Conservation (phyloP, 2,329 filamentous ascomycete species). For the Sporothrix luriei region DNA sequence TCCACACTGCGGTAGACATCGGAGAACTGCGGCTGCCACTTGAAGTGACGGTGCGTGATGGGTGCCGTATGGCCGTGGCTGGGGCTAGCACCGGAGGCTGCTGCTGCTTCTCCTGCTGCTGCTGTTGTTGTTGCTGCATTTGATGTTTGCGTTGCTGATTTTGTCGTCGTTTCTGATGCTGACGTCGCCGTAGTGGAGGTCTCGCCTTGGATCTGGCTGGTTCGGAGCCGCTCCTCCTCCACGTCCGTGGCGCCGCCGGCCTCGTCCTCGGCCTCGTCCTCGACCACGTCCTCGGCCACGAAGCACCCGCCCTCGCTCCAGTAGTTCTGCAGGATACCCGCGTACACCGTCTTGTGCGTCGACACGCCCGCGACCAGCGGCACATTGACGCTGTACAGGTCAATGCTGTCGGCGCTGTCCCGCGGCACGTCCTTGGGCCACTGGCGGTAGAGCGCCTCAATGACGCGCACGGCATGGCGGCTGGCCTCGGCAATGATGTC, state of each 20-base stretch:
- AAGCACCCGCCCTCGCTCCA: constrained; percentile 88
- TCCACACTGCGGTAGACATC: constrained; percentile 90
- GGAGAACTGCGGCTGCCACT: constrained; percentile 85
- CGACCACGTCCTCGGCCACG: constrained; percentile 69
- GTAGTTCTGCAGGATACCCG: constrained; percentile 84
- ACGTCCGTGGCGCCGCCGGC: constrained; percentile 49
- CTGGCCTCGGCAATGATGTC: constrained; percentile 77
- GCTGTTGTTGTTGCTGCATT: constrained; percentile 30
- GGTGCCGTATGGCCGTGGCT: constrained; percentile 17
- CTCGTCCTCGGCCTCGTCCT: background rate
- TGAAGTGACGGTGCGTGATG: constrained; percentile 76
- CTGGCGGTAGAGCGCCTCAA: constrained; percentile 75
- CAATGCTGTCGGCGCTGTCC: constrained; percentile 53
- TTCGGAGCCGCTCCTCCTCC: constrained; percentile 73
- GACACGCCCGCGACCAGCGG: constrained; percentile 79
- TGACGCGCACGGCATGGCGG: constrained; percentile 70
- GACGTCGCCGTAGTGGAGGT: constrained; percentile 31
- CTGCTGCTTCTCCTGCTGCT: background rate
- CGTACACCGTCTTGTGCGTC: constrained; percentile 73
- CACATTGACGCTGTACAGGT: constrained; percentile 91
- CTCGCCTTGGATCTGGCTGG: constrained; percentile 57
- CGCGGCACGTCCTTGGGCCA: constrained; percentile 62
- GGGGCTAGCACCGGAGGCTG: constrained; percentile 37
- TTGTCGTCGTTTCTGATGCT: constrained; percentile 36
- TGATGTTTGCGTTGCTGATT: constrained; percentile 34